Conservation (phyloP, 2,329 filamentous ascomycete species). For the Xylariaceae sp. region DNA sequence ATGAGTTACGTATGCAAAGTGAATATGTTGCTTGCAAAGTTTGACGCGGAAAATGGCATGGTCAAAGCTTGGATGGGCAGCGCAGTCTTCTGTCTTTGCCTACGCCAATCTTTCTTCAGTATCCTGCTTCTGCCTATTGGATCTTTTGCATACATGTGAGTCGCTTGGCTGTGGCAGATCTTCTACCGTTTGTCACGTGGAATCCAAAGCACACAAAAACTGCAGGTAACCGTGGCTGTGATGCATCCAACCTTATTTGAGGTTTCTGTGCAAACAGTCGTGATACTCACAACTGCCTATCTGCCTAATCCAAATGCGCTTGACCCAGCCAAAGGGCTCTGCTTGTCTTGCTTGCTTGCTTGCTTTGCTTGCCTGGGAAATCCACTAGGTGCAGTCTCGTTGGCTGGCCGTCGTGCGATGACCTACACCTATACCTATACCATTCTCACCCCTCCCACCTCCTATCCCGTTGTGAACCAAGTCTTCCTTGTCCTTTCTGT, state of each 20-base stretch:
- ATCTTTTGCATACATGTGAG: slow-evolving; percentile 11
- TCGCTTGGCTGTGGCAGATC: slow-evolving; percentile 20
- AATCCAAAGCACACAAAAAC: slow-evolving; percentile 34
- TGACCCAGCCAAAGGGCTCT: slow-evolving; percentile 1
- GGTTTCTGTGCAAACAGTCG: slow-evolving; percentile 33
- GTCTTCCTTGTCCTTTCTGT: neutral
- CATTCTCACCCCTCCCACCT: neutral
- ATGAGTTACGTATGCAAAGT: too few relatives aligned
- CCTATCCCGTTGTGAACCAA: neutral
- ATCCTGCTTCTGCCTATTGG: neutral
- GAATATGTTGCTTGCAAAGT: too few relatives aligned
- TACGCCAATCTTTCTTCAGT: too few relatives aligned
- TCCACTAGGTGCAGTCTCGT: neutral
- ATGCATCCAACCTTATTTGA: slow-evolving; percentile 39
- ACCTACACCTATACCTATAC: slow-evolving; percentile 1
- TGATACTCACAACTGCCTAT: slow-evolving; percentile 21
- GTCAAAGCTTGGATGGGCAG: too few relatives aligned
- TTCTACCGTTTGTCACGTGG: slow-evolving; percentile 39
- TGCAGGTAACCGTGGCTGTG: slow-evolving; percentile 36
- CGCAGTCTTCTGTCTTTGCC: too few relatives aligned
- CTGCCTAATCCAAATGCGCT: neutral
- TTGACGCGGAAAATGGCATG: too few relatives aligned
- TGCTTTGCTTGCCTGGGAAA: neutral
- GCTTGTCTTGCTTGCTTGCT: slow-evolving; percentile 9
- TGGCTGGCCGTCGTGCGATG: slow-evolving; percentile 7